Evolutionary conservation across 306 rosid genomes (phyloP).

Genomic region (Vigna trinervia): DNA sequence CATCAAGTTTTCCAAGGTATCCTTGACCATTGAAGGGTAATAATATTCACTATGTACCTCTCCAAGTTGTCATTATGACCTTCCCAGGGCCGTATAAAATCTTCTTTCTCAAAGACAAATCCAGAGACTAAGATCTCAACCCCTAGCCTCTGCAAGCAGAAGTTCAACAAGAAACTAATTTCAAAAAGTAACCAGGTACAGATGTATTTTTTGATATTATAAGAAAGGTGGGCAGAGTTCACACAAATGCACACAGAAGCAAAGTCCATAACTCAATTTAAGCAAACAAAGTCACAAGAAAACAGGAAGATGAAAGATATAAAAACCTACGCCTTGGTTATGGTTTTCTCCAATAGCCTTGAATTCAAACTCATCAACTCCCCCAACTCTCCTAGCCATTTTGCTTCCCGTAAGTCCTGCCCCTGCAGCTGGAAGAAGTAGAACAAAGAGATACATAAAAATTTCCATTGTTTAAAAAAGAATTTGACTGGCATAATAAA

Average conservation of each 20-base stretch:
- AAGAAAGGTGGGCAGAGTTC: slow-evolving; percentile 36
- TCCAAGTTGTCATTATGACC: slow-evolving; percentile 72
- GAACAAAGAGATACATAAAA: slow-evolving; percentile 35
- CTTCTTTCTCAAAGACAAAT: slow-evolving; percentile 81
- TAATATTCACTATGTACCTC: slow-evolving; percentile 58
- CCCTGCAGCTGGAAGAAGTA: slow-evolving; percentile 59
- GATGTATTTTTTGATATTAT: slow-evolving; percentile 16
- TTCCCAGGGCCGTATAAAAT: slow-evolving; percentile 92
- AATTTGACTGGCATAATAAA: slow-evolving; percentile 11
- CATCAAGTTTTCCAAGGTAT: slow-evolving; percentile 25
- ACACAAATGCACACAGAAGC: slow-evolving; percentile 22
- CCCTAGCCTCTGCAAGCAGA: slow-evolving; percentile 74
- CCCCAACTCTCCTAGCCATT: slow-evolving; percentile 74
- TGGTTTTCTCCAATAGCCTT: slow-evolving; percentile 61
- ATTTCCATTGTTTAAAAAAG: background rate
- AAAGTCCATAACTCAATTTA: slow-evolving; percentile 29
- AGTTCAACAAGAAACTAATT: slow-evolving; percentile 36
- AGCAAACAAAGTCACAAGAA: slow-evolving; percentile 21
- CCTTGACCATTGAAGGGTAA: slow-evolving; percentile 36
- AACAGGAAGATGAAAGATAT: slow-evolving; percentile 32
- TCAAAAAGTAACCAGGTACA: slow-evolving; percentile 31
- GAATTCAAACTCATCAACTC: slow-evolving; percentile 69
- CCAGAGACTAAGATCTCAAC: slow-evolving; percentile 89
- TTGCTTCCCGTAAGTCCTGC: slow-evolving; percentile 74
- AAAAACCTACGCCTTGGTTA: slow-evolving; percentile 63